Evolutionary conservation across 2,329 filamentous ascomycete genomes (phyloP).

Genomic region (Aspergillus ustus): DNA sequence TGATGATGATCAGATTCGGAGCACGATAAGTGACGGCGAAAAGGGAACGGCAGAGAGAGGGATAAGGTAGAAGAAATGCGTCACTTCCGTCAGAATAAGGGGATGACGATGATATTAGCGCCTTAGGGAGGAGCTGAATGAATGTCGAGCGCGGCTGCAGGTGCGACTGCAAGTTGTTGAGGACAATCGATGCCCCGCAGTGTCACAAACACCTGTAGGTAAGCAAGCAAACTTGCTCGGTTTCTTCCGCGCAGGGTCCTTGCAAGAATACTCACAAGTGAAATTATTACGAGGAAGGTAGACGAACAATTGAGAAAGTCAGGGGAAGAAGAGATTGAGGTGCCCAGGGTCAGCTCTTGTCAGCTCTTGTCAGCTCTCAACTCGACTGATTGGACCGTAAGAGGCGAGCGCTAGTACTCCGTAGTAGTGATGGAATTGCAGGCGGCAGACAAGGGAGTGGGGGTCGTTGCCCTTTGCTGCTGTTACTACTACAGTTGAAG

Average conservation of each 20-base stretch:
- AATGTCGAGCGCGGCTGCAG: conserved; percentile 12
- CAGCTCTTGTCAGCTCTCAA: conserved; percentile 6
- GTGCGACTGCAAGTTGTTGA: conserved; percentile 7
- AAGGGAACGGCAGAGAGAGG: background rate
- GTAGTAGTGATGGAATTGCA: conserved; percentile 15
- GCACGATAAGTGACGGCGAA: conserved; percentile 10
- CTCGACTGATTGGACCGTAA: conserved; percentile 12
- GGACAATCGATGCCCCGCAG: conserved; percentile 22
- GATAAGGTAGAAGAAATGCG: background rate
- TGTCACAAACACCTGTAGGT: conserved; percentile 4
- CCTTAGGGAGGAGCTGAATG: conserved; percentile 11
- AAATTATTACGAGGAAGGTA: background rate
- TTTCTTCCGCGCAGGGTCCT: conserved; percentile 12
- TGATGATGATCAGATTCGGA: conserved; percentile 5
- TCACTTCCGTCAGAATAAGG: conserved; percentile 2
- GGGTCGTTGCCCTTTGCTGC: background rate
- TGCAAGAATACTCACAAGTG: background rate
- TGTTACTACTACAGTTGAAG: background rate
- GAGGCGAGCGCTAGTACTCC: conserved; percentile 4
- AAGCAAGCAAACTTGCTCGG: background rate
- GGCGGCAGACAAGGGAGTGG: conserved; percentile 13
- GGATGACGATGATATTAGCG: conserved; percentile 10
- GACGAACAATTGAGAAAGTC: conserved; percentile 5
- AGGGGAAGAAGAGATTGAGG: conserved; percentile 10
- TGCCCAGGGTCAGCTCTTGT: conserved; percentile 7